A percentile compares a stretch with the other conserved stretches of the same genome.
phyloP scores from a whole-genome alignment of 2,329 filamentous ascomycete genomes.

The Diaporthe destruens region DNA sequence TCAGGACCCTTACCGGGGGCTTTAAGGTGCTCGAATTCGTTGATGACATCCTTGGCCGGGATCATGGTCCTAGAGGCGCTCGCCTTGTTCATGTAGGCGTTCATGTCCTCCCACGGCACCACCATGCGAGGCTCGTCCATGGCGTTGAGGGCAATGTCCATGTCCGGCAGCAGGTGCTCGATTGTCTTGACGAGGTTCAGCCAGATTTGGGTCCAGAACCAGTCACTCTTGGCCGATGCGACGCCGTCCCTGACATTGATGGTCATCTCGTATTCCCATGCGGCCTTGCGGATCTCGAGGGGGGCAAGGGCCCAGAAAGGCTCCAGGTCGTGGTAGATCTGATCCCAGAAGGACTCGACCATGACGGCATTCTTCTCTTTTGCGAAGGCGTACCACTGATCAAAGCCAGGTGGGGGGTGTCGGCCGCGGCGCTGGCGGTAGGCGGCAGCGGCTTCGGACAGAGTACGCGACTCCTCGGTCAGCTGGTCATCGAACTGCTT shows the following conservation, averaged over 20 bases:
- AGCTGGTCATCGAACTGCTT: conserved; percentile 57
- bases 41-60: conserved; percentile 58
- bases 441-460: conserved; percentile 64
- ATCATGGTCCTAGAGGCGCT: conserved; percentile 60
- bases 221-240: conserved; percentile 64
- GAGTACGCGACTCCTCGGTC: conserved; percentile 59
- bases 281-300: conserved; percentile 61
- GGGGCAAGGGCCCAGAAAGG: conserved; percentile 68
- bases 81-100: conserved; percentile 65
- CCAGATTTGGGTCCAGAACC: conserved; percentile 72
- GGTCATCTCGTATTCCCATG: conserved; percentile 70
- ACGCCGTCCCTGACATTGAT: conserved; percentile 68
- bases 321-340: conserved; percentile 72
- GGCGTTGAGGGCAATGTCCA: conserved; percentile 75
- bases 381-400: conserved; percentile 70
- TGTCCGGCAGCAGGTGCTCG: conserved; percentile 71
- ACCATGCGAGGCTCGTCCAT: conserved; percentile 77
- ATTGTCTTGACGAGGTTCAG: conserved; percentile 65
- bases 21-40: conserved; percentile 59
- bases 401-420: conserved; percentile 74
- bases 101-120: conserved; percentile 72
- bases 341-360: conserved; percentile 74
- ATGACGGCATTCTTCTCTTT: conserved; percentile 64
- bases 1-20: conserved; percentile 52
- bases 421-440: conserved; percentile 69